phyloP scores from a whole-genome alignment of 495 filamentous ascomycete genomes.

The Aspergillus sparsus region DNA sequence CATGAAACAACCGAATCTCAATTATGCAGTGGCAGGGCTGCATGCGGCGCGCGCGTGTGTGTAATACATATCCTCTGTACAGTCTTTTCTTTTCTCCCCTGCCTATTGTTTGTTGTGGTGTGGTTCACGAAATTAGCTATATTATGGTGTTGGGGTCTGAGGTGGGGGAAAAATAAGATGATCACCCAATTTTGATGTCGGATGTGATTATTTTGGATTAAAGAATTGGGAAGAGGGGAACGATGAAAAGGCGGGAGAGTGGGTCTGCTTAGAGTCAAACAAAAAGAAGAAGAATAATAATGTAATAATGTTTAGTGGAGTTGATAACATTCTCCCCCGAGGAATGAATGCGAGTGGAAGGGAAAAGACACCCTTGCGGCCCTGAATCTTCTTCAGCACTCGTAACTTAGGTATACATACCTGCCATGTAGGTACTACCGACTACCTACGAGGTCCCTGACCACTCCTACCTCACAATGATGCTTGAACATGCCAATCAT shows the following conservation, averaged over 20 bases:
- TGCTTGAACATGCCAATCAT: slow-evolving; percentile 5
- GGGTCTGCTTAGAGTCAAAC: not conserved
- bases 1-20: slow-evolving; percentile 9
- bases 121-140: not conserved
- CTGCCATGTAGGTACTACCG: not conserved
- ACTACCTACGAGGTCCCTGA: not conserved
- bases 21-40: slow-evolving; percentile 28
- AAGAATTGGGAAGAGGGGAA: not conserved
- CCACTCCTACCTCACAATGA: not conserved
- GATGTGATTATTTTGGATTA: not conserved
- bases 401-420: not conserved
- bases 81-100: no score
- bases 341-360: not conserved
- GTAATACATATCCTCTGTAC: no score
- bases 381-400: not conserved
- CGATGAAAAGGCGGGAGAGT: not conserved
- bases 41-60: slow-evolving; percentile 15
- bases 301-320: not conserved
- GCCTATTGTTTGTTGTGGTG: no score
- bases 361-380: slow-evolving; percentile 9
- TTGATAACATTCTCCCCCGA: slow-evolving; percentile 1
- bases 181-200: not conserved
- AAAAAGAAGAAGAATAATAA: not conserved
- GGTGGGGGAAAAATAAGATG: not conserved
- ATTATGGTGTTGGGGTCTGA: slow-evolving; percentile 3